A percentile compares a stretch with the other conserved stretches of the same genome.
Evolutionary conservation across 2,329 filamentous ascomycete species (phyloP).

Genomic region (Fusarium citri): DNA sequence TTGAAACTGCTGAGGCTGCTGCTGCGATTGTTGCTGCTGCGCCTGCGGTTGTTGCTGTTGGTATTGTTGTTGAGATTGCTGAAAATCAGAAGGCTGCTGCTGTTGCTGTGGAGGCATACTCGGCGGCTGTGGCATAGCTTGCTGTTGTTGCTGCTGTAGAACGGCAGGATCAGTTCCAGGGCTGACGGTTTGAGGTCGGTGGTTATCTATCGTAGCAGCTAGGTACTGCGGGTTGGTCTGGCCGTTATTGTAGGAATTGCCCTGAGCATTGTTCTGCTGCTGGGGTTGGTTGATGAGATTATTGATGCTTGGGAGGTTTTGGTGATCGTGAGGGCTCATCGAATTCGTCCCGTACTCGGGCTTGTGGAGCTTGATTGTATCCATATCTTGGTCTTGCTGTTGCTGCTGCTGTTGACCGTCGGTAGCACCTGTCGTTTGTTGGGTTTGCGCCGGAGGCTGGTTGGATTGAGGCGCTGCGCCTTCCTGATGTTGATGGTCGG

Average conservation of each 20-base stretch:
- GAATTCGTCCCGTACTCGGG: constrained; percentile 43
- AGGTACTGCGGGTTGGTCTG: constrained; percentile 45
- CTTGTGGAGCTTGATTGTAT: constrained; percentile 46
- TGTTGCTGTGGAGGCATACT: constrained; percentile 48
- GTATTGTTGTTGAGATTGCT: constrained; percentile 47
- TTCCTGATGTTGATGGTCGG: constrained; percentile 40
- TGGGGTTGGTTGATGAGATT: constrained; percentile 77
- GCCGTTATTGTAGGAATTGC: constrained; percentile 47
- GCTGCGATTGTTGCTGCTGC: constrained; percentile 40
- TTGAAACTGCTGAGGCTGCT: constrained; percentile 30
- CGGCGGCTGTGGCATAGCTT: constrained; percentile 45
- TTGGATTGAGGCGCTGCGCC: constrained; percentile 34
- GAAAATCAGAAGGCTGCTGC: constrained; percentile 43
- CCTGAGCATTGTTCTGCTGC: constrained; percentile 56
- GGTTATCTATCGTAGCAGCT: constrained; percentile 43
- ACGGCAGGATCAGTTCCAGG: constrained; percentile 53
- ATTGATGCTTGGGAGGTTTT: constrained; percentile 83
- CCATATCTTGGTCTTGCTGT: constrained; percentile 44
- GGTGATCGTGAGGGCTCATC: constrained; percentile 59
- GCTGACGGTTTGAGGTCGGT: constrained; percentile 51
- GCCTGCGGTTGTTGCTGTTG: constrained; percentile 44
- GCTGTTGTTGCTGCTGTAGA: constrained; percentile 54
- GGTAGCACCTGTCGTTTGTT: constrained; percentile 35
- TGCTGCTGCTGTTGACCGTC: constrained; percentile 42
- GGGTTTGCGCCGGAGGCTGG: constrained; percentile 30